phyloP scores from a whole-genome alignment of 106 monocot species.

The Agapanthus africanus region DNA sequence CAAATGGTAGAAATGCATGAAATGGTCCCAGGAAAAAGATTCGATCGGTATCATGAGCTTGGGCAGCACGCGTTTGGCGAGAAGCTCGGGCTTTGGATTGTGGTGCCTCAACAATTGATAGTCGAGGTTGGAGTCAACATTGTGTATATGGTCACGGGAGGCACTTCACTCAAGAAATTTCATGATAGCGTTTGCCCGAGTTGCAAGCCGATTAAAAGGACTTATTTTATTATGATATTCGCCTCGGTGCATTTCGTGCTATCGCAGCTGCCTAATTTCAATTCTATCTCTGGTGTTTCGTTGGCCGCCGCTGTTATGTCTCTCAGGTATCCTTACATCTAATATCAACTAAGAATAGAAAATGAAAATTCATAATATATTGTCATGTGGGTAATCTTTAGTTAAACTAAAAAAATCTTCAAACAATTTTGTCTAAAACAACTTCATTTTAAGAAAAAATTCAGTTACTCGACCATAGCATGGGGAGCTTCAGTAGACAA shows the following conservation, averaged over 20 bases:
- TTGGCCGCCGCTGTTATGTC: conserved; percentile 64
- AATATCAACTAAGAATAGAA: too few species aligned
- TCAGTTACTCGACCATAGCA: conserved; percentile 31
- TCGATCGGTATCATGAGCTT: conserved; percentile 72
- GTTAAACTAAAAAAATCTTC: too few species aligned
- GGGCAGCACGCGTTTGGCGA: conserved; percentile 72
- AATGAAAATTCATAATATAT: too few species aligned
- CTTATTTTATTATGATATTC: conserved; percentile 69
- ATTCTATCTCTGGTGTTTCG: conserved; percentile 54
- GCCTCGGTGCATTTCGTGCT: conserved; percentile 57
- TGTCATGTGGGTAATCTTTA: too few species aligned
- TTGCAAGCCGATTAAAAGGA: conserved; percentile 49
- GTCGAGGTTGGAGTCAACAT: conserved; percentile 54
- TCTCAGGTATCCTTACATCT: conserved; percentile 23
- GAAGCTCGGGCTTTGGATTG: conserved; percentile 60
- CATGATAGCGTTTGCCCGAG: conserved; percentile 39
- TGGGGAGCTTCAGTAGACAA: conserved; percentile 23
- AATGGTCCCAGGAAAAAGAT: conserved; percentile 65
- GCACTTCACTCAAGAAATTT: conserved; percentile 58
- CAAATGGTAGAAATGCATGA: conserved; percentile 90
- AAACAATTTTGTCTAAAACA: too few species aligned
- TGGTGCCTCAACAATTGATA: conserved; percentile 53
- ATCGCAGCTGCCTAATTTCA: conserved; percentile 55
- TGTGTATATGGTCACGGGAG: conserved; percentile 65
- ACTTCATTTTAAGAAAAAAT: background rate